phyloP scores from a whole-genome alignment of 768 basidiomycete species.

The Chalciporus piperatus region DNA sequence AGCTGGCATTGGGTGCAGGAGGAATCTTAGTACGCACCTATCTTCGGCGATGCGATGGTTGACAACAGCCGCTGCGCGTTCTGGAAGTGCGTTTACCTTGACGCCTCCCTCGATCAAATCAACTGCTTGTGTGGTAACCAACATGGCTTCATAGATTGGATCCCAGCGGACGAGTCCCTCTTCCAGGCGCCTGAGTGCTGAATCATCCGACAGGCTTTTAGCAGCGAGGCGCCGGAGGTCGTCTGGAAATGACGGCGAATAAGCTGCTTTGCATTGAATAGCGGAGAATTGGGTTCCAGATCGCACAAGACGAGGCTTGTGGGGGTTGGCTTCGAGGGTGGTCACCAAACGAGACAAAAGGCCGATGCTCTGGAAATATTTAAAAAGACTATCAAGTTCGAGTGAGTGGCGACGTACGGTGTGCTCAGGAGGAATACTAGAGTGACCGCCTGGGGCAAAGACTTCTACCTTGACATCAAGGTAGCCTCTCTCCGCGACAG shows the following conservation, averaged over 20 bases:
- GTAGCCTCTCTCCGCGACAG: slow-evolving; percentile 71
- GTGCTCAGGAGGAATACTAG: slow-evolving; percentile 74
- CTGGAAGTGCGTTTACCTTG: slow-evolving; percentile 72
- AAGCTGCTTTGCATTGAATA: slow-evolving; percentile 61
- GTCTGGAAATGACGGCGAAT: slow-evolving; percentile 51
- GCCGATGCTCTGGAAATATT: slow-evolving; percentile 57
- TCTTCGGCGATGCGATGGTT: slow-evolving; percentile 67
- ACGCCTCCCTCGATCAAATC: slow-evolving; percentile 62
- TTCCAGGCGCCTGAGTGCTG: slow-evolving; percentile 49
- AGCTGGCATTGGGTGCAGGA: too few species aligned
- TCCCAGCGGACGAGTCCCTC: slow-evolving; percentile 11
- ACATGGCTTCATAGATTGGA: slow-evolving; percentile 35
- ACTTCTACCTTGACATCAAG: slow-evolving; percentile 61
- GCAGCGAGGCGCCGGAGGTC: slow-evolving; percentile 43
- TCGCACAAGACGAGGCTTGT: slow-evolving; percentile 43
- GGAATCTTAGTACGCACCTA: slow-evolving; percentile 41
- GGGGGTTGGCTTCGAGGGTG: slow-evolving; percentile 62
- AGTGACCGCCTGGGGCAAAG: slow-evolving; percentile 71
- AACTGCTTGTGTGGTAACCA: slow-evolving; percentile 71
- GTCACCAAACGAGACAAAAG: slow-evolving; percentile 66
- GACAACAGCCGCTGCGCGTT: slow-evolving; percentile 51
- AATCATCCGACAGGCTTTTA: slow-evolving; percentile 36
- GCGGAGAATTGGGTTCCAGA: not conserved
- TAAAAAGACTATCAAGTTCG: slow-evolving; percentile 6
- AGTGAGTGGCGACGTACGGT: slow-evolving; percentile 44